Percentiles rank a stretch among this genome's conserved stretches.
Evolutionary conservation across 2,329 filamentous ascomycete genomes (phyloP).

Genomic region (Cyclaneusma minus): DNA sequence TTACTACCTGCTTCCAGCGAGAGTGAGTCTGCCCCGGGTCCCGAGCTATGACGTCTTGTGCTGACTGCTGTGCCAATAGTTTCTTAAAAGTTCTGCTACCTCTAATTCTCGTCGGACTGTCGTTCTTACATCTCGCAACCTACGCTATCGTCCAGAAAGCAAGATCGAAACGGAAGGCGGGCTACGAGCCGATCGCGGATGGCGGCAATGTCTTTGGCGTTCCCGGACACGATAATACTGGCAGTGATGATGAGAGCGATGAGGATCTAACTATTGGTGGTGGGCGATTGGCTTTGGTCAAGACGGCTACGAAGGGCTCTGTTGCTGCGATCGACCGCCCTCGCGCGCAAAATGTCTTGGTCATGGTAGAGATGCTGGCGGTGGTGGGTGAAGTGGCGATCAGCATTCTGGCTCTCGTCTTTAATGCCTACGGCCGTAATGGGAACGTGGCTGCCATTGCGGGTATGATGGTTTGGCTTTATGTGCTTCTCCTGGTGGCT

Average conservation of each 20-base stretch:
- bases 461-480: slow-evolving; percentile 63
- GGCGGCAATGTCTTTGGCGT: slow-evolving; percentile 22
- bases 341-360: slow-evolving; percentile 51
- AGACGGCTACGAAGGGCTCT: slow-evolving; percentile 46
- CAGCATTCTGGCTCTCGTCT: slow-evolving; percentile 48
- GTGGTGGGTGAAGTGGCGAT: slow-evolving; percentile 56
- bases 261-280: slow-evolving; percentile 38
- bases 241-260: slow-evolving; percentile 33
- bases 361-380: slow-evolving; percentile 60
- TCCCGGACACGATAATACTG: slow-evolving; percentile 15
- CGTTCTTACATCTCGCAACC: slow-evolving; percentile 48
- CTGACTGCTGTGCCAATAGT: slow-evolving; percentile 28
- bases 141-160: slow-evolving; percentile 39
- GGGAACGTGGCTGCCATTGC: slow-evolving; percentile 46
- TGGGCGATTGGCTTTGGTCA: slow-evolving; percentile 39
- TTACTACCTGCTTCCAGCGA: slow-evolving; percentile 45
- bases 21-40: slow-evolving; percentile 36
- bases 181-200: slow-evolving; percentile 40
- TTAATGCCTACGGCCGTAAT: slow-evolving; percentile 39
- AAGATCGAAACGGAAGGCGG: slow-evolving; percentile 29
- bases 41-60: slow-evolving; percentile 4
- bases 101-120: slow-evolving; percentile 52
- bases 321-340: slow-evolving; percentile 64
- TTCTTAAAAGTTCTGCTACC: slow-evolving; percentile 73
- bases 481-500: slow-evolving; percentile 58